Evolutionary conservation across 768 basidiomycete genomes (phyloP).

Genomic region (Antrodiella citrinella): DNA sequence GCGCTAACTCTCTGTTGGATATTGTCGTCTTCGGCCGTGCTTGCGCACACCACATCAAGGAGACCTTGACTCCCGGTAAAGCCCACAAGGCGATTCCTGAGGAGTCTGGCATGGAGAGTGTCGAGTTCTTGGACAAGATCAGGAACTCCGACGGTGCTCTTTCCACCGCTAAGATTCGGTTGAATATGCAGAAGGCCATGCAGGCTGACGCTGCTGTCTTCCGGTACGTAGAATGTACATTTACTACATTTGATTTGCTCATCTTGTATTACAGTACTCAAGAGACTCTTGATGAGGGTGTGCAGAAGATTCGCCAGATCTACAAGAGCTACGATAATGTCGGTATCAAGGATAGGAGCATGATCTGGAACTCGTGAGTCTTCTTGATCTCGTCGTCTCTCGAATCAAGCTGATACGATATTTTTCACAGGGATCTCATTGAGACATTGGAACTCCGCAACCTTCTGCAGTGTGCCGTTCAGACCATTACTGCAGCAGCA

Average conservation of each 20-base stretch:
- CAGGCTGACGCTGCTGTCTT: slow-evolving; percentile 97
- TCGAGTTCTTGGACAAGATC: slow-evolving; percentile 86
- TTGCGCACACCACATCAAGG: slow-evolving; percentile 96
- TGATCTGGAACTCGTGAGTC: slow-evolving; percentile 99
- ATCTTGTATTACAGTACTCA: slow-evolving; percentile 56
- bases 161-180: slow-evolving; percentile 82
- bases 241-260: neutral
- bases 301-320: slow-evolving; percentile 74
- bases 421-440: slow-evolving; percentile 67
- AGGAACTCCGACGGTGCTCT: slow-evolving; percentile 75
- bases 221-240: slow-evolving; percentile 37
- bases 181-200: slow-evolving; percentile 99
- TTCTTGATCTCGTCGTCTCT: slow-evolving; percentile 3
- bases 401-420: neutral
- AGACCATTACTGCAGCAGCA: slow-evolving; percentile 89
- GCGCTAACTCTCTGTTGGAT: slow-evolving; percentile 97
- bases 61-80: slow-evolving; percentile 81
- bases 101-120: slow-evolving; percentile 75
- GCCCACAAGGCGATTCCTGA: slow-evolving; percentile 85
- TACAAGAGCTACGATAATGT: slow-evolving; percentile 88
- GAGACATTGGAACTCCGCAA: slow-evolving; percentile 98
- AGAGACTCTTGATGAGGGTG: slow-evolving; percentile 84
- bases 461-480: slow-evolving; percentile 88
- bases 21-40: slow-evolving; percentile 99
- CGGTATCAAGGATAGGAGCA: slow-evolving; percentile 94